Evolutionary conservation across 495 filamentous ascomycete genomes (phyloP).

Genomic region (Hypoxylon fuscum): DNA sequence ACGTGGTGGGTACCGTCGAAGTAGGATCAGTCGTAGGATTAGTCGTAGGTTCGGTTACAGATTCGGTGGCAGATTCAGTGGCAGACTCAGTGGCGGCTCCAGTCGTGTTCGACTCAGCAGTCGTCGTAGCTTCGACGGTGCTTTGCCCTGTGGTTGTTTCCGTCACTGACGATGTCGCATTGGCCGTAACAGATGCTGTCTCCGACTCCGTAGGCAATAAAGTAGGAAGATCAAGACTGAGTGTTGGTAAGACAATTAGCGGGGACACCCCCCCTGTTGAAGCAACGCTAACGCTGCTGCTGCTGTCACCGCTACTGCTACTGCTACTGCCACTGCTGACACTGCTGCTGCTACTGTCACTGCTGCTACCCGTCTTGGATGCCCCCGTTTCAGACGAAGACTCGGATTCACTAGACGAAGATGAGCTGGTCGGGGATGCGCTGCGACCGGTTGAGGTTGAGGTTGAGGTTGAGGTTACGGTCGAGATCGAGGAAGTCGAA

Average conservation of each 20-base stretch:
- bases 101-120: conserved; percentile 25
- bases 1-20: conserved; percentile 28
- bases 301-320: not conserved
- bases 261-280: conserved; percentile 28
- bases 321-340: conserved; percentile 2
- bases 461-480: not conserved
- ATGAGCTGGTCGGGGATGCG: conserved; percentile 14
- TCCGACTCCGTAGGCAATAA: conserved; percentile 20
- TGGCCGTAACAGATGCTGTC: conserved; percentile 23
- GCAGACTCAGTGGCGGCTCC: conserved; percentile 13
- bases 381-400: conserved; percentile 21
- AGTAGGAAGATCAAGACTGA: conserved; percentile 26
- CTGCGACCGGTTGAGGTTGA: not conserved
- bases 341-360: not conserved
- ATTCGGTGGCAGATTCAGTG: conserved; percentile 19
- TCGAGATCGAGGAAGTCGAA: conserved; percentile 21
- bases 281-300: conserved; percentile 4
- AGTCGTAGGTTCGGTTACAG: conserved; percentile 24
- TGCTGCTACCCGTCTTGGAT: conserved; percentile 11
- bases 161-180: conserved; percentile 23
- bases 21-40: conserved; percentile 22
- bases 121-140: conserved; percentile 10
- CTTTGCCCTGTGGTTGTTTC: conserved; percentile 22
- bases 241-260: conserved; percentile 33
- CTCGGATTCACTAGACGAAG: conserved; percentile 9